Evolutionary conservation across 2,329 filamentous ascomycete genomes (phyloP).

Genomic region (Leptographium flavum): DNA sequence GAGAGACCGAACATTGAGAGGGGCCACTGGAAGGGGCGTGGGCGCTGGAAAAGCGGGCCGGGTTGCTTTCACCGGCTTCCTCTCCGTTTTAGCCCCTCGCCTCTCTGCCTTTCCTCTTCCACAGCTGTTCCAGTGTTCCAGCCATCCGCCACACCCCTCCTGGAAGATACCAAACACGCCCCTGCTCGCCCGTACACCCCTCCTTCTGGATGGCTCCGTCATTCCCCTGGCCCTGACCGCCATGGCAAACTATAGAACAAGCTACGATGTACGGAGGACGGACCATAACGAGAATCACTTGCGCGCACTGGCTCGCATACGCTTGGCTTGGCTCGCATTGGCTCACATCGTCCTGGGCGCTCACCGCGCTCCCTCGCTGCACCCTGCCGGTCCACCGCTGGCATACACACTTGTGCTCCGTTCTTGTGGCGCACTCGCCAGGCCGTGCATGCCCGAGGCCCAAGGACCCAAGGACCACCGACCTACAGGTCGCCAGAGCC

Average conservation of each 20-base stretch:
- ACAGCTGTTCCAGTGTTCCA: conserved; percentile 4
- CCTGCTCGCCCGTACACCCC: background rate
- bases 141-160: conserved; percentile 1
- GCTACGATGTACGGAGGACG: too few species aligned
- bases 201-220: background rate
- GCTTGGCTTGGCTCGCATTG: background rate
- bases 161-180: background rate
- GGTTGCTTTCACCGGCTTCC: background rate
- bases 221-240: conserved; percentile 10
- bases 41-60: background rate
- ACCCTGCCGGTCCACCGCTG: conserved; percentile 11
- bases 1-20: background rate
- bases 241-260: conserved; percentile 3
- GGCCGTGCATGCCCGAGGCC: background rate
- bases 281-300: too few species aligned
- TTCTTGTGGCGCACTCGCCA: background rate
- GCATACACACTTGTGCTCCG: conserved; percentile 2
- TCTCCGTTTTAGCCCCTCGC: background rate
- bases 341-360: conserved; percentile 6
- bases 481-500: too few species aligned
- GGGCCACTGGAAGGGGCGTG: background rate
- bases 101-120: conserved; percentile 1
- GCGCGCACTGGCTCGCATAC: background rate
- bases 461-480: too few species aligned
- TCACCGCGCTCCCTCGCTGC: too few species aligned